Evolutionary conservation across 371 early-diverging fungal species (phyloP).

Genomic region (Circinella umbellata): DNA sequence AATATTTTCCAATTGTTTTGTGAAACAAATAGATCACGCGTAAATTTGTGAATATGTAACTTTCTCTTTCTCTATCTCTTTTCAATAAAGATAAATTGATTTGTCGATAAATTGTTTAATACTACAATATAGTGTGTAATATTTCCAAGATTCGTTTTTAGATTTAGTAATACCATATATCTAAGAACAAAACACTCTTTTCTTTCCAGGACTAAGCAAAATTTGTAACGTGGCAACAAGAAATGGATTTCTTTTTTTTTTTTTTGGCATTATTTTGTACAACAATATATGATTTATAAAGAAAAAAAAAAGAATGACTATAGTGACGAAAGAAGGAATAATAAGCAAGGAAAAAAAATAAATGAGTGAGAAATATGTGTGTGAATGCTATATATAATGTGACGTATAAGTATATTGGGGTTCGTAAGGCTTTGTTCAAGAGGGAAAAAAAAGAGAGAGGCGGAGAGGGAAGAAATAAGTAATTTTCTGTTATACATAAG

Average conservation of each 20-base stretch:
- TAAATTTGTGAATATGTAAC: no score
- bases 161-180: not conserved
- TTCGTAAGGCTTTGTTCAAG: no score
- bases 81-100: no score
- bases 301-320: not conserved
- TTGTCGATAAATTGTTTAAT: no score
- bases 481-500: no score
- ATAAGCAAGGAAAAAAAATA: not conserved
- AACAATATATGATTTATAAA: not conserved
- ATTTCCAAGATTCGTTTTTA: not conserved
- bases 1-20: not conserved
- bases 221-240: not conserved
- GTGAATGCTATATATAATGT: not conserved
- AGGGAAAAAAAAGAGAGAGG: not conserved
- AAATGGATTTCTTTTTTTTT: not conserved
- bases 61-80: no score
- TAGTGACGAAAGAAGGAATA: not conserved
- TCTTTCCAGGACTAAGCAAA: not conserved
- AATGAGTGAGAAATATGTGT: not conserved
- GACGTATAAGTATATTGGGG: no score
- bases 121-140: not conserved
- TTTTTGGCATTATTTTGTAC: not conserved
- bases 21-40: not conserved
- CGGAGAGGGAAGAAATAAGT: no score
- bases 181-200: not conserved